phyloP scores from a whole-genome alignment of 2,329 filamentous ascomycete species.

The Incumbomyces lentus region DNA sequence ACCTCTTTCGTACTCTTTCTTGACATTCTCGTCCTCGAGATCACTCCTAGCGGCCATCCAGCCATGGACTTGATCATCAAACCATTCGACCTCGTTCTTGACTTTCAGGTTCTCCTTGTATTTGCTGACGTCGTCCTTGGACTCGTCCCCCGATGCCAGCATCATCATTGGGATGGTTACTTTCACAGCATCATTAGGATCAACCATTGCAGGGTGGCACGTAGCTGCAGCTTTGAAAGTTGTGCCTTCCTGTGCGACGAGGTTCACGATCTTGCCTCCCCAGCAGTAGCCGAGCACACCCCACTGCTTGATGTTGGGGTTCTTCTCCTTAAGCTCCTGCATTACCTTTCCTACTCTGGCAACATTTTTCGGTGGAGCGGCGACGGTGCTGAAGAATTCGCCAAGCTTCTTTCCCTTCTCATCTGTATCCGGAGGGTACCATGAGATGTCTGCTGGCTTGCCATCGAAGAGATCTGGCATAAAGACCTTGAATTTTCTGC shows the following conservation, averaged over 20 bases:
- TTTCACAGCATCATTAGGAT: conserved; percentile 45
- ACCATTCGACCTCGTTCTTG: conserved; percentile 35
- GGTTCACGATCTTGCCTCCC: conserved; percentile 48
- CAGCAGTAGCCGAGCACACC: conserved; percentile 53
- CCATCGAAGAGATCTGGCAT: conserved; percentile 89
- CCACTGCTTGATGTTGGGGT: conserved; percentile 42
- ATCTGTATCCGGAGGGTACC: conserved; percentile 47
- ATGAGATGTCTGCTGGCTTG: conserved; percentile 47
- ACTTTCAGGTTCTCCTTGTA: conserved; percentile 31
- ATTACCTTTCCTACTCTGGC: conserved; percentile 46
- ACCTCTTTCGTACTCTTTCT: conserved; percentile 35
- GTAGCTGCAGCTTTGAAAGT: conserved; percentile 50
- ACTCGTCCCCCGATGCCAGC: conserved; percentile 49
- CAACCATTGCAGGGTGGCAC: conserved; percentile 52
- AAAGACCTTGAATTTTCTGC: conserved; percentile 68
- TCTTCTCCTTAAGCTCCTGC: conserved; percentile 42
- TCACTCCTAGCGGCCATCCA: conserved; percentile 37
- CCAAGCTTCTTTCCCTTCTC: conserved; percentile 52
- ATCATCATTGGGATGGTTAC: conserved; percentile 48
- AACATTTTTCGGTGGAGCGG: conserved; percentile 48
- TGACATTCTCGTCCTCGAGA: conserved; percentile 27
- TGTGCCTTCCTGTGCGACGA: conserved; percentile 41
- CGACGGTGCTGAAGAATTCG: conserved; percentile 28
- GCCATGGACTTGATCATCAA: conserved; percentile 34
- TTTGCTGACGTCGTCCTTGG: conserved; percentile 35